phyloP scores from a whole-genome alignment of 306 rosid species.

The Hippophae rhamnoides region DNA sequence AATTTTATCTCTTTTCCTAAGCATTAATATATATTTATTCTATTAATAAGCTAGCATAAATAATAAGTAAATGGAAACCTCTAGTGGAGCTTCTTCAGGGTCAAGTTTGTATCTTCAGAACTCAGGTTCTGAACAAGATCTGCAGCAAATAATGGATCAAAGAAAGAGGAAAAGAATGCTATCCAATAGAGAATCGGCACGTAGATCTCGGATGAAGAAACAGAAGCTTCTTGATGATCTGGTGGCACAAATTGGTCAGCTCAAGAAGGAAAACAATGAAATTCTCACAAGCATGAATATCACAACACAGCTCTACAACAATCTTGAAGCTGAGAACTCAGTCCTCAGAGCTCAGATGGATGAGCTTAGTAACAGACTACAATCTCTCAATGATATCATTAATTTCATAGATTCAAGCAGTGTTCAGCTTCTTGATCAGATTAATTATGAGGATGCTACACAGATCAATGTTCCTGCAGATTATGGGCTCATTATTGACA shows the following conservation, averaged over 20 bases:
- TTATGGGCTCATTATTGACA: not conserved
- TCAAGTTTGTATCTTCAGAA: conserved; percentile 18
- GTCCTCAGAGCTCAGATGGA: conserved; percentile 63
- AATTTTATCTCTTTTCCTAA: not conserved
- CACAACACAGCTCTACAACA: conserved; percentile 36
- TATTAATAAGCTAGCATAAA: not conserved
- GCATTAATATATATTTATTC: not conserved
- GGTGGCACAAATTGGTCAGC: conserved; percentile 26
- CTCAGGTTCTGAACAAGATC: conserved; percentile 31
- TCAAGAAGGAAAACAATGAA: conserved; percentile 44
- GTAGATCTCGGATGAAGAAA: conserved; percentile 64
- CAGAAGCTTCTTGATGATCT: conserved; percentile 62
- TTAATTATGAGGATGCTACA: not conserved
- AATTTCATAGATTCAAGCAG: conserved; percentile 38
- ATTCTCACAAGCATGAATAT: conserved; percentile 33
- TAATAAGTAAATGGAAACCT: conserved; percentile 16
- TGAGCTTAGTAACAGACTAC: conserved; percentile 59
- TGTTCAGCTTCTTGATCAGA: not conserved
- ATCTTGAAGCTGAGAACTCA: conserved; percentile 61
- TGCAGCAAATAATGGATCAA: conserved; percentile 35
- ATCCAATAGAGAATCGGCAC: conserved; percentile 77
- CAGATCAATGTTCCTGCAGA: conserved; percentile 27
- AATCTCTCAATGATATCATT: conserved; percentile 55
- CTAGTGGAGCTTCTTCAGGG: conserved; percentile 48
- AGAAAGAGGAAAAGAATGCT: conserved; percentile 84